Evolutionary conservation across 345 rosid species (phyloP).

Genomic region (Gossypium sturtianum): DNA sequence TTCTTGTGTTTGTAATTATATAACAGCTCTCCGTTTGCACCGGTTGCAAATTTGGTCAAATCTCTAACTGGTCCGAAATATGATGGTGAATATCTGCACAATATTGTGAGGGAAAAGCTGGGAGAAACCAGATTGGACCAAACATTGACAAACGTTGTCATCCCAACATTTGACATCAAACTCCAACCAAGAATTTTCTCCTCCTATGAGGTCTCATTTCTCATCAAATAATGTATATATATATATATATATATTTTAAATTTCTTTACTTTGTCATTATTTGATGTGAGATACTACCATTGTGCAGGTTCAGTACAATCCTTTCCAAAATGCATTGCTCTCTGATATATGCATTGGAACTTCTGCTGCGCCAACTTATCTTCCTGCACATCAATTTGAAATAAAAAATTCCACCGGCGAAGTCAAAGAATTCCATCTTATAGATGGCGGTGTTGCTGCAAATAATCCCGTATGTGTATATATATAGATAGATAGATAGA

Average conservation of each 20-base stretch:
- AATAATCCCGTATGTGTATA: constrained; percentile 51
- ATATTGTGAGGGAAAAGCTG: constrained; percentile 29
- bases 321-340: constrained; percentile 32
- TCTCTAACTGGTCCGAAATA: constrained; percentile 37
- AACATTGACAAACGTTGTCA: constrained; percentile 37
- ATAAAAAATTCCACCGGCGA: constrained; percentile 18
- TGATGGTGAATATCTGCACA: constrained; percentile 35
- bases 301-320: constrained; percentile 24
- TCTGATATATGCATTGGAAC: constrained; percentile 48
- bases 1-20: background rate
- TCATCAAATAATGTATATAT: background rate
- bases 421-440: constrained; percentile 33
- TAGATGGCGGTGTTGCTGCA: constrained; percentile 77
- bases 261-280: background rate
- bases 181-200: constrained; percentile 48
- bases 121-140: constrained; percentile 24
- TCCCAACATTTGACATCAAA: constrained; percentile 47
- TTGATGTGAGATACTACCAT: background rate
- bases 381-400: constrained; percentile 38
- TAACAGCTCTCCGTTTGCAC: background rate
- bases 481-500: too few relatives aligned
- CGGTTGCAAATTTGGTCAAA: constrained; percentile 6
- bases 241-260: too few relatives aligned
- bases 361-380: constrained; percentile 50
- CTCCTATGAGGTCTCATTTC: constrained; percentile 23